Evolutionary conservation across 2,329 filamentous ascomycete species (phyloP).

Genomic region (Sclerotinia trifoliorum): DNA sequence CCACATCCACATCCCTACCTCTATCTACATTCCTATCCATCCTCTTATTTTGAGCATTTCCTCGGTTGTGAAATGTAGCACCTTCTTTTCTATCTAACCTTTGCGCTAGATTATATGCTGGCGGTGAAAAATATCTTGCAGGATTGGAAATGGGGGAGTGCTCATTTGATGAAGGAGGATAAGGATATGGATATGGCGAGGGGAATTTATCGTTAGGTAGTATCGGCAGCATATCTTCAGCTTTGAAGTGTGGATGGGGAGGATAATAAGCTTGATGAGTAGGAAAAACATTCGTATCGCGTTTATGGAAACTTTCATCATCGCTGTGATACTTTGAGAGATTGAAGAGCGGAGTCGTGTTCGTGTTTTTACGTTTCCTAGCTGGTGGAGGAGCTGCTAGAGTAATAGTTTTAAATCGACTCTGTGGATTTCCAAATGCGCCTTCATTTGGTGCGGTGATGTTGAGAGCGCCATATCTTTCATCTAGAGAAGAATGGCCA

Average conservation of each 20-base stretch:
- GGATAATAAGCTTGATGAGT: slow-evolving; percentile 11
- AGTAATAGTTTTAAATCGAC: slow-evolving; percentile 2
- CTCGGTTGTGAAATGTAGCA: neutral
- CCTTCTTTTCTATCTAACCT: neutral
- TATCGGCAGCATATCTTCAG: neutral
- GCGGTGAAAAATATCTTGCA: neutral
- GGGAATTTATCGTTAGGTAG: neutral
- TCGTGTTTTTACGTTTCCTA: neutral
- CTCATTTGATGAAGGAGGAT: neutral
- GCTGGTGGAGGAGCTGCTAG: slow-evolving; percentile 2
- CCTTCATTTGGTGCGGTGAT: slow-evolving; percentile 19
- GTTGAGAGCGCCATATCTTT: slow-evolving; percentile 15
- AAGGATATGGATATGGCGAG: neutral
- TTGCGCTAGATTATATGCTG: neutral
- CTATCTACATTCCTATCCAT: neutral
- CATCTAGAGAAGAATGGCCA: slow-evolving; percentile 8
- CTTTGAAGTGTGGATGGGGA: neutral
- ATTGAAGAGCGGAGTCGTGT: neutral
- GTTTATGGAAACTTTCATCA: slow-evolving; percentile 1
- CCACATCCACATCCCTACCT: neutral
- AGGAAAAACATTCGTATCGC: neutral
- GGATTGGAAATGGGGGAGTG: neutral
- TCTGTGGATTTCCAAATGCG: slow-evolving; percentile 3
- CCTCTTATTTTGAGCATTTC: neutral
- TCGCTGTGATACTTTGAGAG: slow-evolving; percentile 10